Conservation (phyloP, 2,329 filamentous ascomycete genomes). For the Orbilia quercus region DNA sequence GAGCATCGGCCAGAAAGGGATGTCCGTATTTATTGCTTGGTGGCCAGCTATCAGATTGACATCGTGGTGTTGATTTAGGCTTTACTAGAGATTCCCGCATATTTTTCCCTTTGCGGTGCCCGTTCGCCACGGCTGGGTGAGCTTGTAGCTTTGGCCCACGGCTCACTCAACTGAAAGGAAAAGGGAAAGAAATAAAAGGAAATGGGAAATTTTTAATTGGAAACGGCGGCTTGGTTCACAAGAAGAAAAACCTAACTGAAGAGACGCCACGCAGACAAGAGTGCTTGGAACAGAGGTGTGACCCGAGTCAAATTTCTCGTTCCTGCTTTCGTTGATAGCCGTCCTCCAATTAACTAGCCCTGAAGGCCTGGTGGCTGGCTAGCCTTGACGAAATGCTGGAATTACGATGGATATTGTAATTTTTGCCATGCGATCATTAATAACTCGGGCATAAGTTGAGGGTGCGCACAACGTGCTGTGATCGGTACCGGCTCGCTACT, state of each 20-base stretch:
- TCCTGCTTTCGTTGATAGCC: slow-evolving; percentile 43
- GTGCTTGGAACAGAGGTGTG: slow-evolving; percentile 44
- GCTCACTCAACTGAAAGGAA: slow-evolving; percentile 29
- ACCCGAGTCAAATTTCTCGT: slow-evolving; percentile 35
- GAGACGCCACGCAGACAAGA: slow-evolving; percentile 28
- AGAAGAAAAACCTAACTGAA: slow-evolving; percentile 33
- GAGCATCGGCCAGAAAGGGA: slow-evolving; percentile 41
- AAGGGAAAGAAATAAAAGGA: slow-evolving; percentile 31
- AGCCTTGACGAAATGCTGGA: slow-evolving; percentile 36
- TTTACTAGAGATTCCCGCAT: slow-evolving; percentile 25
- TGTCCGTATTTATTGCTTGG: not conserved
- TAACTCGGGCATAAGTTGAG: slow-evolving; percentile 39
- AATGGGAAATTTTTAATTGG: slow-evolving; percentile 13
- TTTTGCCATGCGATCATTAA: slow-evolving; percentile 49
- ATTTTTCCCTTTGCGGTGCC: slow-evolving; percentile 29
- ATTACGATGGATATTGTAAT: slow-evolving; percentile 37
- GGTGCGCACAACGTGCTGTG: slow-evolving; percentile 44
- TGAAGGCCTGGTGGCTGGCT: slow-evolving; percentile 23
- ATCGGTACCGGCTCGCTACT: slow-evolving; percentile 24
- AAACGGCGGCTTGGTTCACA: not conserved
- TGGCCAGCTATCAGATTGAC: slow-evolving; percentile 23
- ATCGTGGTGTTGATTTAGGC: slow-evolving; percentile 48
- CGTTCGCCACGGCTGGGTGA: slow-evolving; percentile 11
- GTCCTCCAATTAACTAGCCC: slow-evolving; percentile 32
- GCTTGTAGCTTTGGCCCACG: slow-evolving; percentile 4